Percentiles rank a stretch among this genome's conserved stretches.
phyloP scores from a whole-genome alignment of 129 eudicot genomes.

The Rutidosis leptorrhynchoides region DNA sequence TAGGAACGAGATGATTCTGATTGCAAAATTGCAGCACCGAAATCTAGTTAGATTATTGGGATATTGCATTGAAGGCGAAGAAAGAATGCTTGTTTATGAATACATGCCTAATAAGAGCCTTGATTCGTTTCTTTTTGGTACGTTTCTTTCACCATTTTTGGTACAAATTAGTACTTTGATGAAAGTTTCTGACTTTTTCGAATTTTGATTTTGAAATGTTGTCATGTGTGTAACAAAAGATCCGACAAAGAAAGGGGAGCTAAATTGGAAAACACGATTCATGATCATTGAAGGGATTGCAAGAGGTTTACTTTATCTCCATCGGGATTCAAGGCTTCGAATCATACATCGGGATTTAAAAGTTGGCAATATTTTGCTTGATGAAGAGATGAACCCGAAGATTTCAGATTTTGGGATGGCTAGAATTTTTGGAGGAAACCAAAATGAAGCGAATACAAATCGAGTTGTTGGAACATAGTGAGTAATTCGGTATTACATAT shows the following conservation, averaged over 20 bases:
- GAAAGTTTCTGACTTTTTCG: conserved; percentile 13
- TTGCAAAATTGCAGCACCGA: conserved; percentile 75
- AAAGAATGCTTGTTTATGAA: conserved; percentile 64
- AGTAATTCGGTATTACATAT: conserved; percentile 20
- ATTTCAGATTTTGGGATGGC: conserved; percentile 92
- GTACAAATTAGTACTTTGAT: not conserved
- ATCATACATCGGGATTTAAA: conserved; percentile 77
- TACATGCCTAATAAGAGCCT: conserved; percentile 80
- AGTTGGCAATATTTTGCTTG: conserved; percentile 69
- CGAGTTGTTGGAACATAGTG: conserved; percentile 72
- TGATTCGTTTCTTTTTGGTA: conserved; percentile 77
- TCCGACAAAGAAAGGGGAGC: conserved; percentile 37
- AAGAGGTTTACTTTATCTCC: conserved; percentile 82
- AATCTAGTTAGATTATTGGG: conserved; percentile 83
- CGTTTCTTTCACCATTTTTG: conserved; percentile 6
- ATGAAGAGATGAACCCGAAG: conserved; percentile 79
- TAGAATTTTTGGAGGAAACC: conserved; percentile 60
- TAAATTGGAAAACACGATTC: conserved; percentile 64
- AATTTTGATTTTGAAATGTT: not conserved
- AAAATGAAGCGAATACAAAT: conserved; percentile 56
- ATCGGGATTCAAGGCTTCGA: conserved; percentile 73
- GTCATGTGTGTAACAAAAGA: conserved; percentile 30
- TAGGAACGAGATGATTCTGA: conserved; percentile 61
- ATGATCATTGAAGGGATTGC: conserved; percentile 83
- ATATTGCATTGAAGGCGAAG: conserved; percentile 70